Base-by-base conservation (phyloP, 257 asterid species). In the Fraxinus excelsior region DNA sequence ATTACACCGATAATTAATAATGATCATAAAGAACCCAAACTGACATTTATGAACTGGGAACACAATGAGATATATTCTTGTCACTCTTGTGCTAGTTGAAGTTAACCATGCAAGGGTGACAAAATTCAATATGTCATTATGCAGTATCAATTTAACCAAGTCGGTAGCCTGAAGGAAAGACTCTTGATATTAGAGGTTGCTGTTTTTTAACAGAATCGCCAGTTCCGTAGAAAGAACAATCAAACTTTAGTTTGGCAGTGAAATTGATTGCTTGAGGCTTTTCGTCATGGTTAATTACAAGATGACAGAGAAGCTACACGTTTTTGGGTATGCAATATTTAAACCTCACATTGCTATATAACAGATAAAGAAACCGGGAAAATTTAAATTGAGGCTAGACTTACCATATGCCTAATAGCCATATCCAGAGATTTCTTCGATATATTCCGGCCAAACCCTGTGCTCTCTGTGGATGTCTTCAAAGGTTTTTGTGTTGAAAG, bases 351-450 rank as follows among this genome's bases (percentile, higher is more conserved):
- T 19, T 62, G 13, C 25, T 29, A 40, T 25, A 25, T 62, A 23
- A 62, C 18, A 23, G 12, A 23, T n/a, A 62, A 62, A 23, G 35
- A n/a, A 26, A 62, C 18, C 19, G 3, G 11, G 35, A 53, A 78
- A 72, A 60, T 69, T 71, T 44, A 79, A 77, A 76, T 74, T 74
- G 80, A 75, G 69, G 28, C 35, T 25, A 25, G 32, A 62, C 68
- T 62, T 91, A 96, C 99, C 99, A 93, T 93, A 83, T 96, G 97
- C 81, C 89, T 90, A 77, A 93, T 91, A 60, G 98, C 96, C 97
- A 93, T 88, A 81, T 95, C 99, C 82, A 93, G 91, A 34, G 99
- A 91, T 84, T 90, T 95, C 89, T 91, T 95, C 73, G 98, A 93
- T 77, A 93, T 91, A 49, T 89, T 88, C 80, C 98, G 90, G 80